phyloP scores from a whole-genome alignment of 768 basidiomycete genomes.

The Mycena galopus region DNA sequence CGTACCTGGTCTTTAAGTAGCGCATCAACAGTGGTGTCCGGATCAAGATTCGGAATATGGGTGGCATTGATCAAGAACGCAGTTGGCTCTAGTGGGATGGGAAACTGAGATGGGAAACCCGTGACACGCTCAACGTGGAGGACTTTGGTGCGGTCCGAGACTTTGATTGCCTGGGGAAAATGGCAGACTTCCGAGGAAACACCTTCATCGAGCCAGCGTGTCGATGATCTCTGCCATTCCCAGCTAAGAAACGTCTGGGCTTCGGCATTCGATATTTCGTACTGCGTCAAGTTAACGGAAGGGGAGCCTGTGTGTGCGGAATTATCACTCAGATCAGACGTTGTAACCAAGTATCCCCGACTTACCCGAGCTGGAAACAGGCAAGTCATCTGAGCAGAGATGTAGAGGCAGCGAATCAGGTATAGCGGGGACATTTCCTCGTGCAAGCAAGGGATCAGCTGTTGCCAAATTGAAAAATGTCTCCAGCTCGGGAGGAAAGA shows the following conservation, averaged over 20 bases:
- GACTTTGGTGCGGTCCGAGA: slow-evolving; percentile 6
- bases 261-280: slow-evolving; percentile 13
- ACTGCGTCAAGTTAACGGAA: background rate
- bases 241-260: slow-evolving; percentile 14
- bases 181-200: slow-evolving; percentile 16
- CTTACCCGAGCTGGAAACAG: slow-evolving; percentile 6
- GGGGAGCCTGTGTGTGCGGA: slow-evolving; percentile 4
- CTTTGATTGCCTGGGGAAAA: slow-evolving; percentile 5
- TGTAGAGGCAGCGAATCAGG: slow-evolving; percentile 7
- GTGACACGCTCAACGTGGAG: slow-evolving; percentile 12
- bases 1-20: slow-evolving; percentile 14
- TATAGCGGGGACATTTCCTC: background rate
- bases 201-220: slow-evolving; percentile 20
- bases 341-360: background rate
- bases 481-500: slow-evolving; percentile 3
- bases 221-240: slow-evolving; percentile 2
- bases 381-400: slow-evolving; percentile 16
- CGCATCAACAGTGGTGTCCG: slow-evolving; percentile 14
- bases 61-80: slow-evolving; percentile 18
- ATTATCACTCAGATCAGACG: too few relatives aligned
- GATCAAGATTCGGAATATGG: slow-evolving; percentile 11
- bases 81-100: slow-evolving; percentile 7
- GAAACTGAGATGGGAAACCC: slow-evolving; percentile 13
- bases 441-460: slow-evolving; percentile 11
- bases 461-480: background rate